phyloP scores from a whole-genome alignment of 352 stramenopile species.

The Peronosclerospora sorghi region DNA sequence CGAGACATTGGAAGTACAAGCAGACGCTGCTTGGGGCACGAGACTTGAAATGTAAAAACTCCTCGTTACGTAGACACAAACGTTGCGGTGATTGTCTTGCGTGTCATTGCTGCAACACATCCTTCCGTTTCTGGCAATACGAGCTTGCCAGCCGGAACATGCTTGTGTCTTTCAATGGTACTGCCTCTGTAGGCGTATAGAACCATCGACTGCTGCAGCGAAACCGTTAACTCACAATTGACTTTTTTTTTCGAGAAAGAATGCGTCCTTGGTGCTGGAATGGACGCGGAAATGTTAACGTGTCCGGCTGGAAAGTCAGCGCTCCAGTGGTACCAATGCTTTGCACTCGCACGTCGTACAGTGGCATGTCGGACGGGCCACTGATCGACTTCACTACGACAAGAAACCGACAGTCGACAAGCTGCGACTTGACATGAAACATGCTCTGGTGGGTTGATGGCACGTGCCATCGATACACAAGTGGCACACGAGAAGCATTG shows the following conservation, averaged over 20 bases:
- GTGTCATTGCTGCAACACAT: conserved; percentile 58
- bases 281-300: conserved; percentile 79
- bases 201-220: conserved; percentile 32
- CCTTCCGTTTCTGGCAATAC: conserved; percentile 52
- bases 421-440: conserved; percentile 54
- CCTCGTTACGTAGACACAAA: conserved; percentile 58
- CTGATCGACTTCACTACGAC: conserved; percentile 67
- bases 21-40: conserved; percentile 18
- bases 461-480: conserved; percentile 77
- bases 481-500: conserved; percentile 78
- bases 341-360: conserved; percentile 45
- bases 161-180: too few relatives aligned
- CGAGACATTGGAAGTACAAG: conserved; percentile 16
- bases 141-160: conserved; percentile 13
- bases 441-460: conserved; percentile 42
- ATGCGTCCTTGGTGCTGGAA: conserved; percentile 43
- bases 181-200: too few relatives aligned
- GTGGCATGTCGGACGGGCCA: conserved; percentile 31
- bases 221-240: conserved; percentile 67
- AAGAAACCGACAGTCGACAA: conserved; percentile 63
- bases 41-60: conserved; percentile 61
- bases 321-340: conserved; percentile 65
- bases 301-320: conserved; percentile 65
- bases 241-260: conserved; percentile 68
- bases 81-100: conserved; percentile 67